Evolutionary conservation across 1,139 yeast species (phyloP), one percentile per base, ranked within the genome.

Genomic region (Lodderomyces elongisporus): DNA sequence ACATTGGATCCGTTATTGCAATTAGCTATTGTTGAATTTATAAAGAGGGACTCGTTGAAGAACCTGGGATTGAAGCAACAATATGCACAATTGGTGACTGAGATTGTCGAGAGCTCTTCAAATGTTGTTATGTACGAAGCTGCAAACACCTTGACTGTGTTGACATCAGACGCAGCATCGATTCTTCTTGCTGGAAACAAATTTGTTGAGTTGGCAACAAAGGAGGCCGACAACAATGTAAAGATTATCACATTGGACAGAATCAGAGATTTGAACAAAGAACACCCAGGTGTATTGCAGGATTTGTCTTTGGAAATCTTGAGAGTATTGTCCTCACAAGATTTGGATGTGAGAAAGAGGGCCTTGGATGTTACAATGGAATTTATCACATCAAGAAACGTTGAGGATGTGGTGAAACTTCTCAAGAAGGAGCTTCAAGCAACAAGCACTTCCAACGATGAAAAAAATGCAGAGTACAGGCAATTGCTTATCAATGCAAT

Each of bases 151-250:
- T 70, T 93, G 48, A 78, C 94, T 18, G 71, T 74, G 13, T 70
- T 93, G 46, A 77, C 95, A 14, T 60, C 74, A 33, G 78, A 79
- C 42, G 80, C 91, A 22, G 66, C 75, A 27, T 78, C 84, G 10
- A 72, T 89, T 37, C 62, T 76, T 36, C 71, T 77, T 46, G 89
- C 94, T 14, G 97, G 95, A 29, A 65, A 78, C 41, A 88, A 87
- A 56, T 83, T 88, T 52, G 79, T 89, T 43, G 95, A 87, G 43
- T 70, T 91, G 51, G 95, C 96, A 21, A 79, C 83, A 45, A 85
- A 83, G 55, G 97, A 88, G 57, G 74, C 96, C 14, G 97, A 91
- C 58, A 87, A 87, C 62, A 89, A 89, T 51, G 93, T 89, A 49
- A 89, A 93, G 61, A 73, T 93, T 45, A 89, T 91, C 54, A 91